Evolutionary conservation across 1,284 basidiomycete genomes (phyloP), one percentile per base, ranked within the genome.

Genomic region (Cystobasidium sp.): DNA sequence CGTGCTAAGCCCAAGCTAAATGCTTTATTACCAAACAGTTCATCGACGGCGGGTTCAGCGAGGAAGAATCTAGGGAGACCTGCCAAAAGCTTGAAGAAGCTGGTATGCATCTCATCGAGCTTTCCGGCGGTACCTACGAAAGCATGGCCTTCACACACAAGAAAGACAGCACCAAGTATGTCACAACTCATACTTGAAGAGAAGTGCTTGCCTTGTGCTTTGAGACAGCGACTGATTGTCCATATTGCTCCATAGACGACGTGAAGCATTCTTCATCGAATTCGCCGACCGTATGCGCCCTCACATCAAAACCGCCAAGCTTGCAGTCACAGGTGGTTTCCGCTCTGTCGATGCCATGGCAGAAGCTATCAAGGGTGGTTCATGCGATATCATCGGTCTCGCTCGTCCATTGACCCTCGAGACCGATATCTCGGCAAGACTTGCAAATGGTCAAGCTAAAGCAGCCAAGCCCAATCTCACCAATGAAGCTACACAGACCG

Each of bases 301-400:
- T 74, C 79, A 71, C 46, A 69, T 86, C 55, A 81, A 78, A 52
- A 81, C 76, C 46, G 81, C 84, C 9, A 83, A 81, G 51, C 78
- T 88, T 22, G 81, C 81, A 65, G 82, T 85, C 43, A 86, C 86
- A 0, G 86, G 86, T 16, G 86, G 86, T 1, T 87, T 86, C 81
- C 80, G 85, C 41, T 82, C 83, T 5, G 77, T 81, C 0, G 71
- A 77, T 6, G 84, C 82, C 12, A 86, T 86, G 86, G 81, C 82
- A 6, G 78, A 82, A 43, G 84, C 80, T 1, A 51, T 76, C 18
- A 68, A 61, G 39, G 64, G 71, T 9, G 67, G 68, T 10, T 75
- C 78, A 5, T 71, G 68, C 59, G 79, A 81, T 62, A 80, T 86
- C 56, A 78, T 86, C 65, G 86, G 86, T 24, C 80, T 86, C 37